Percentiles rank a stretch among this genome's conserved stretches.
phyloP scores from a whole-genome alignment of 176 grass and related monocot genomes.

The Rhynchospora breviuscula region DNA sequence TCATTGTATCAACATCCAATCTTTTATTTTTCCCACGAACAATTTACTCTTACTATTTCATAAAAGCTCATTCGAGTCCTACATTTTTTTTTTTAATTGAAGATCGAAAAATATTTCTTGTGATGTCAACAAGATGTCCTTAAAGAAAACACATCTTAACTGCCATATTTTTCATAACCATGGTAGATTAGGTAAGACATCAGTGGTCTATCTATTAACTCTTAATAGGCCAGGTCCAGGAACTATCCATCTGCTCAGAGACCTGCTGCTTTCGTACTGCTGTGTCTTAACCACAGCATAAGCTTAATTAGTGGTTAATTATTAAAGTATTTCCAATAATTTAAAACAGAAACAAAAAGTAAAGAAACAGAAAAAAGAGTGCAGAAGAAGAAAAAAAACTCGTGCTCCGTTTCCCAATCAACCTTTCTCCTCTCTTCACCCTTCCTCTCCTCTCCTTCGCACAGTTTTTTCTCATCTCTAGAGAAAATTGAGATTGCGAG shows the following conservation, averaged over 20 bases:
- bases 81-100: neutral
- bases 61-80: neutral
- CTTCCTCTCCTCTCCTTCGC: neutral
- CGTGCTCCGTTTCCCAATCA: constrained; percentile 27
- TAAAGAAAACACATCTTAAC: neutral
- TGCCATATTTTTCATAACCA: neutral
- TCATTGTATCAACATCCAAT: neutral
- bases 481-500: neutral
- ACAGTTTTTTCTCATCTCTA: neutral
- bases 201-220: neutral
- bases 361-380: neutral
- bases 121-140: neutral
- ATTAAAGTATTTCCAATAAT: neutral
- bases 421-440: constrained; percentile 1
- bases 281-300: constrained; percentile 24
- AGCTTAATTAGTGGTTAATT: constrained; percentile 15
- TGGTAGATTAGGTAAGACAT: neutral
- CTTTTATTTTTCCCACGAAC: neutral
- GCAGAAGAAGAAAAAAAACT: constrained; percentile 17
- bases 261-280: constrained; percentile 24
- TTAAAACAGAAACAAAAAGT: neutral
- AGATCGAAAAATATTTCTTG: neutral
- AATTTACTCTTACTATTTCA: constrained; percentile 1
- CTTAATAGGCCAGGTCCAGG: constrained; percentile 8
- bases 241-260: neutral